Conservation (phyloP, 2,329 filamentous ascomycete genomes). For the Beauveria scarabaeidicola region DNA sequence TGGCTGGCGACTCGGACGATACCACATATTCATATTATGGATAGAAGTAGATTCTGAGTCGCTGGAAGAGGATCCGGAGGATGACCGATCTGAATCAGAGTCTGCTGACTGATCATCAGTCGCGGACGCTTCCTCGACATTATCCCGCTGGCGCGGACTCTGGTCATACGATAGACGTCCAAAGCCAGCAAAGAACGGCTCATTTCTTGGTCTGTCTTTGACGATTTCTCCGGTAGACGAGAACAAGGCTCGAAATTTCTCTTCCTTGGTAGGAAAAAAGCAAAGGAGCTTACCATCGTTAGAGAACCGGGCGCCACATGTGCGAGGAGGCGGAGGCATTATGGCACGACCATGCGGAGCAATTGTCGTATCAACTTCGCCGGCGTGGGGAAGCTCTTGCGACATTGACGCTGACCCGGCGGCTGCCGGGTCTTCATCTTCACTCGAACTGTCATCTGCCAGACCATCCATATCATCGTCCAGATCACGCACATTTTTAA, state of each 20-base stretch:
- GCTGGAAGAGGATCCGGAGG: conserved; percentile 44
- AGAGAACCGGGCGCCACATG: conserved; percentile 53
- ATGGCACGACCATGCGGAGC: conserved; percentile 42
- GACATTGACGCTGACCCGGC: conserved; percentile 52
- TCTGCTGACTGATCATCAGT: conserved; percentile 40
- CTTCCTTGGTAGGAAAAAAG: conserved; percentile 62
- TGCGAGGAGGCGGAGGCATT: conserved; percentile 48
- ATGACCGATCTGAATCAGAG: conserved; percentile 38
- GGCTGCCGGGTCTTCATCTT: conserved; percentile 51
- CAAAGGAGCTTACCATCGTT: conserved; percentile 55
- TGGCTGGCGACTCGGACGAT: conserved; percentile 42
- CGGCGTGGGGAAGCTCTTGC: conserved; percentile 49
- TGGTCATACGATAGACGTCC: conserved; percentile 45
- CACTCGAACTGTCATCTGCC: conserved; percentile 73
- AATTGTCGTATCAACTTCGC: conserved; percentile 45
- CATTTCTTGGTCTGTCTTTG: conserved; percentile 42
- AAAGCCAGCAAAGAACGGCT: conserved; percentile 50
- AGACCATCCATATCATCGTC: conserved; percentile 48
- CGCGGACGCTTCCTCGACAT: conserved; percentile 41
- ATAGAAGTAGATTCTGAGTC: conserved; percentile 57
- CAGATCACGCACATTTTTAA: conserved; percentile 56
- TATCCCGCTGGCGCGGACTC: conserved; percentile 37
- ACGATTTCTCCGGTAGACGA: conserved; percentile 37
- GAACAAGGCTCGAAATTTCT: conserved; percentile 44
- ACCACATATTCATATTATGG: conserved; percentile 50